phyloP scores from a whole-genome alignment of 2,329 filamentous ascomycete genomes.

The Alternaria sp. region DNA sequence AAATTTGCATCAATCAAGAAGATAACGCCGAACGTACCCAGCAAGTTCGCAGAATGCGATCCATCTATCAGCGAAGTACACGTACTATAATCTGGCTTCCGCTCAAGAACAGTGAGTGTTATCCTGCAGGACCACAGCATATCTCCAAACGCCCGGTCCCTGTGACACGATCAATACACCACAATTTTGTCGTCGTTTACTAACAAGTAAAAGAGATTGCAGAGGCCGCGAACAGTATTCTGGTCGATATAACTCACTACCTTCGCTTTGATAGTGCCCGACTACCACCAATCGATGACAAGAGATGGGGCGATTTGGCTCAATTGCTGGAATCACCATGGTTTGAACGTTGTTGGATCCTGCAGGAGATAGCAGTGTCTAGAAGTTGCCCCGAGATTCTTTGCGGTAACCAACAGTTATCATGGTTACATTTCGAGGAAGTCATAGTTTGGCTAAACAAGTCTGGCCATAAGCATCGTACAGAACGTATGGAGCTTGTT shows the following conservation, averaged over 20 bases:
- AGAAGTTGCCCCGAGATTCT: rapidly evolving
- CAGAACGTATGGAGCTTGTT: background rate
- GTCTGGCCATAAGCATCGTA: background rate
- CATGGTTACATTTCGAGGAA: background rate
- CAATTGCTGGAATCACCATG: background rate
- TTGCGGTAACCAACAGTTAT: background rate
- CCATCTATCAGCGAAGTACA: background rate
- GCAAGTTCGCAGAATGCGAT: background rate
- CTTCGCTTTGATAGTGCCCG: too few species aligned
- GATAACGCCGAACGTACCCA: background rate
- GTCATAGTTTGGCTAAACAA: background rate
- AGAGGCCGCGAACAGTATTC: background rate
- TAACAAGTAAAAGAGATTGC: background rate
- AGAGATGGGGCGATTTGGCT: rapidly evolving
- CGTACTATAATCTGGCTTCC: background rate
- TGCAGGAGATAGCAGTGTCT: background rate
- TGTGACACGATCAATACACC: too few species aligned
- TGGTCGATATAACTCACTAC: background rate
- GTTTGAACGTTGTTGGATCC: background rate
- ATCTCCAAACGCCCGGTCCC: too few species aligned
- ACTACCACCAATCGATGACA: background rate
- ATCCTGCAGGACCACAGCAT: too few species aligned
- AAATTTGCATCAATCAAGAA: background rate
- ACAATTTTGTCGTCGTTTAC: too few species aligned
- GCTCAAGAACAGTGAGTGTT: background rate